Conservation (phyloP, 192 early-diverging fungal species). For the Backusella macrospora region DNA sequence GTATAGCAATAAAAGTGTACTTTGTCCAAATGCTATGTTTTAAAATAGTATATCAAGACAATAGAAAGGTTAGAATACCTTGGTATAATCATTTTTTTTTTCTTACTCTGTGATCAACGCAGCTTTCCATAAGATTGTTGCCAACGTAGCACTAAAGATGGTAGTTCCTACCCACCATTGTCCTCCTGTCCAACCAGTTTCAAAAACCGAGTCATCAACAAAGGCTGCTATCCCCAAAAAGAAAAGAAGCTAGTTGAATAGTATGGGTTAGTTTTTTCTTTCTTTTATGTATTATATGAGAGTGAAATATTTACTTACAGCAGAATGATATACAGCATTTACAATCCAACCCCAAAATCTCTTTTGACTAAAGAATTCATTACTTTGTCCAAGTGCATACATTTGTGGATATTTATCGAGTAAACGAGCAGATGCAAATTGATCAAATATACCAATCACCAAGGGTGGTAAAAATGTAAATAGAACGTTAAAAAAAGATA, state of each 20-base stretch:
- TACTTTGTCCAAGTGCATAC: slow-evolving; percentile 63
- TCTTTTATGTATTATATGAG: not conserved
- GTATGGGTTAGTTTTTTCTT: not conserved
- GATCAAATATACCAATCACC: slow-evolving; percentile 93
- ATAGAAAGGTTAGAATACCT: not conserved
- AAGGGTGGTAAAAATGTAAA: slow-evolving; percentile 91
- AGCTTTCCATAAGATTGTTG: slow-evolving; percentile 89
- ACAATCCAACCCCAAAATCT: slow-evolving; percentile 90
- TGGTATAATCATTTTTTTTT: not conserved
- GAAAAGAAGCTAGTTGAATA: slow-evolving; percentile 58
- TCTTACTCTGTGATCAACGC: slow-evolving; percentile 80
- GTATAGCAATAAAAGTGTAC: slow-evolving; percentile 87
- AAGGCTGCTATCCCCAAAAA: slow-evolving; percentile 69
- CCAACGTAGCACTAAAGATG: slow-evolving; percentile 86
- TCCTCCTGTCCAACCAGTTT: slow-evolving; percentile 72
- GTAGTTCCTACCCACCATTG: slow-evolving; percentile 92
- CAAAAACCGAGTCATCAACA: slow-evolving; percentile 65
- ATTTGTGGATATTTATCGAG: slow-evolving; percentile 94
- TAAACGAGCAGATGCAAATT: slow-evolving; percentile 82
- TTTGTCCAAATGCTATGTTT: slow-evolving; percentile 83
- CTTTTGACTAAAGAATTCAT: slow-evolving; percentile 71
- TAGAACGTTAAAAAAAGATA: slow-evolving; percentile 88
- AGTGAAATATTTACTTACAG: slow-evolving; percentile 44
- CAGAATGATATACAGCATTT: slow-evolving; percentile 93
- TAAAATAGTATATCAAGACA: no score